phyloP scores from a whole-genome alignment of 345 rosid genomes.

The Salix viminalis region DNA sequence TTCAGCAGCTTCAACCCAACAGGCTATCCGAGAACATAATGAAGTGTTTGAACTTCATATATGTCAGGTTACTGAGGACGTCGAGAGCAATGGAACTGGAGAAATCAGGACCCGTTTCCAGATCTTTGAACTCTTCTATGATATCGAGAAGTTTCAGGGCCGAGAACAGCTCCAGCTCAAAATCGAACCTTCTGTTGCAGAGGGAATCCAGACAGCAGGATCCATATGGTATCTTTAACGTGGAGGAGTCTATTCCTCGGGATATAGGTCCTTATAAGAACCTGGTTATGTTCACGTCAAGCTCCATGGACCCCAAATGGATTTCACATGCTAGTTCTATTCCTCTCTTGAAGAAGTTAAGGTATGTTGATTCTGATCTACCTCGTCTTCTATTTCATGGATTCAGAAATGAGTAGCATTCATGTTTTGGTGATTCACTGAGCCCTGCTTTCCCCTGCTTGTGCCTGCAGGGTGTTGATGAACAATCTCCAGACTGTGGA shows the following conservation, averaged over 20 bases:
- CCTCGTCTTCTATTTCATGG: background rate
- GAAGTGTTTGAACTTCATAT: constrained; percentile 76
- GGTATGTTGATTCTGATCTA: constrained; percentile 33
- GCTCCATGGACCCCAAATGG: constrained; percentile 77
- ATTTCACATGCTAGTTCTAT: constrained; percentile 73
- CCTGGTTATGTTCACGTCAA: constrained; percentile 72
- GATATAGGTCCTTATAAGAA: constrained; percentile 90
- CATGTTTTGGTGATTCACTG: background rate
- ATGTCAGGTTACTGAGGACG: constrained; percentile 71
- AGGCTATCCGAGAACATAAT: constrained; percentile 81
- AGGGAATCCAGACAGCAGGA: constrained; percentile 84
- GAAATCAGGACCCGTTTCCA: constrained; percentile 58
- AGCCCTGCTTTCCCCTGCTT: background rate
- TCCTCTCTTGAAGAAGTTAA: constrained; percentile 64
- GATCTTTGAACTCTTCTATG: constrained; percentile 48
- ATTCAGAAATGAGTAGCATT: background rate
- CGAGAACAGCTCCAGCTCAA: constrained; percentile 45
- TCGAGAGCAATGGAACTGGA: constrained; percentile 81
- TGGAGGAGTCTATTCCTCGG: constrained; percentile 74
- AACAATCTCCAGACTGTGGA: constrained; percentile 70
- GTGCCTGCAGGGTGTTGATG: constrained; percentile 60
- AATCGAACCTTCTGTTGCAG: constrained; percentile 38
- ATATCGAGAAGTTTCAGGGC: constrained; percentile 73
- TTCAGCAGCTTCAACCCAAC: constrained; percentile 71
- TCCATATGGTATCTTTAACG: constrained; percentile 71